Evolutionary conservation across 192 early-diverging fungal genomes (phyloP), one percentile per base, ranked within the genome.

Genomic region (Jimgerdemannia lactiflua): DNA sequence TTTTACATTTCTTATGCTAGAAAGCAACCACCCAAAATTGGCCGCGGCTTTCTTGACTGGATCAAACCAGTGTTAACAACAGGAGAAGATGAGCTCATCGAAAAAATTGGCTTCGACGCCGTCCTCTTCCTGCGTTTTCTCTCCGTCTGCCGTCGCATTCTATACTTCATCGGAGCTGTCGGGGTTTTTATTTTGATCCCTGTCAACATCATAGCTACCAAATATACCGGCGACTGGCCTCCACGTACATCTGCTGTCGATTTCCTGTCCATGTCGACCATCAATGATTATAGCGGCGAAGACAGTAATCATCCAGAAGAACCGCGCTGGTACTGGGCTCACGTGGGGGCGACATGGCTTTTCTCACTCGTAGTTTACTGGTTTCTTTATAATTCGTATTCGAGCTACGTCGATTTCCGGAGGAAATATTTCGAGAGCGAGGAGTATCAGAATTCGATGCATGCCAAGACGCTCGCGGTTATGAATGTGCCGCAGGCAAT

Each of bases 81-180:
- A 59, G 75, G 86, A 73, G 92, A 94, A 63, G 76, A 83, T 70
- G 83, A 80, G 18, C 71, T 94, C 43, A 79, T 92, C 39, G 87
- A 88, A 10, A 90, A 87, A 41, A 88, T 92, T 2, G 93, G 90
- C 54, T 77, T 89, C n/a, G 92, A 94, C 77, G 90, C 91, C 9
- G 89, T 92, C 40, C 79, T 92, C 63, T 90, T 93, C 72, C 82
- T 94, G 71, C 84, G 89, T 3, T 94, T 92, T 72, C 67, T 93
- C 19, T 84, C 84, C 39, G 82, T 92, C 76, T 84, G 85, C 64
- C 85, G 87, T 59, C 82, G 85, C 71, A 72, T 91, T n/a, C 84
- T 93, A 49, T 78, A 84, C 20, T 79, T 83, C 42, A 85, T 91
- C 69, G 80, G 83, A n/a, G 42, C 87, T 19, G 44, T 91, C 4